phyloP scores from a whole-genome alignment of 1,284 basidiomycete genomes.

The Albatrellus sp. region DNA sequence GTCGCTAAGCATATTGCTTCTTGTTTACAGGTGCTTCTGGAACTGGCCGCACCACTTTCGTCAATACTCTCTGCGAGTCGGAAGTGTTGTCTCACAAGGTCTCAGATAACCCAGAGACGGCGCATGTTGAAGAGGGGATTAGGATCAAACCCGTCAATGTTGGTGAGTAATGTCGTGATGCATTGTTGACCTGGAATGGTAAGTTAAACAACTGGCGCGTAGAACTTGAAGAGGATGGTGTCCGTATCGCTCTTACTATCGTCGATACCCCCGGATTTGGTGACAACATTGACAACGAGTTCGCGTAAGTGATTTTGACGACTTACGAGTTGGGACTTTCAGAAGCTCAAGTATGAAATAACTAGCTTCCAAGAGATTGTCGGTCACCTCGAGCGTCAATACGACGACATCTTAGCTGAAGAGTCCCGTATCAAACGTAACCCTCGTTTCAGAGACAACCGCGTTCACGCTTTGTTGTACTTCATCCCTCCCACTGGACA shows the following conservation, averaged over 20 bases:
- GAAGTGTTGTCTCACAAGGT: conserved; percentile 82
- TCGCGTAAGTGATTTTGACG: conserved; percentile 57
- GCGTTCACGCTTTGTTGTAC: conserved; percentile 92
- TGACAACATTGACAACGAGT: conserved; percentile 98
- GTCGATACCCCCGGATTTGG: conserved; percentile 99
- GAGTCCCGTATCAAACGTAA: conserved; percentile 99
- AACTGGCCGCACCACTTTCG: conserved; percentile 93
- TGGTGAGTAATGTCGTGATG: conserved; percentile 39
- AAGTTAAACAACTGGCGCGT: background rate
- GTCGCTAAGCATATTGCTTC: background rate
- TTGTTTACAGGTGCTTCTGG: conserved; percentile 76
- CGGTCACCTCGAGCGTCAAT: conserved; percentile 95
- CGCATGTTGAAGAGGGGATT: conserved; percentile 91
- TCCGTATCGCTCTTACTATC: conserved; percentile 94
- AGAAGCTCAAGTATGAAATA: background rate
- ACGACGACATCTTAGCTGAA: conserved; percentile 97
- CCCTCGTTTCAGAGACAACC: conserved; percentile 97
- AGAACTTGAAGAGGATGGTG: conserved; percentile 98
- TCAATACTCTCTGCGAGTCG: conserved; percentile 95
- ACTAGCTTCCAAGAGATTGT: conserved; percentile 91
- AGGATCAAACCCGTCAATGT: conserved; percentile 94
- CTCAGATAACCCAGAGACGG: conserved; percentile 77
- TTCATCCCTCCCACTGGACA: conserved; percentile 95
- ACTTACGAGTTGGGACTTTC: background rate
- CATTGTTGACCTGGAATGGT: conserved; percentile 1